Evolutionary conservation across 768 basidiomycete species (phyloP).

Genomic region (Kwoniella dendrophila): DNA sequence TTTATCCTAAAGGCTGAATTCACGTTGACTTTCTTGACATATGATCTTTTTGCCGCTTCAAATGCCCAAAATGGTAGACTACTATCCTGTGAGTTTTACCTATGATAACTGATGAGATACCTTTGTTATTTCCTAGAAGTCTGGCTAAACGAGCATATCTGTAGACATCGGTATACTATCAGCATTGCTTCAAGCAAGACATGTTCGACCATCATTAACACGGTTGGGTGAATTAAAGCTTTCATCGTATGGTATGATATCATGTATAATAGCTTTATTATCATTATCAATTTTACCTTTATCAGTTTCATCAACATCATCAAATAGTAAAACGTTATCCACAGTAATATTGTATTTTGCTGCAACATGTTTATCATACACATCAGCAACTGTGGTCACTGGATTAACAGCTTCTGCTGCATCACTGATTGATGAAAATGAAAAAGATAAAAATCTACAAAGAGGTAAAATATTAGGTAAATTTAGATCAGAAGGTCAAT

Average conservation of each 20-base stretch:
- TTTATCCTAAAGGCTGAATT: slow-evolving; percentile 73
- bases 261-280: slow-evolving; percentile 71
- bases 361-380: slow-evolving; percentile 85
- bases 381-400: slow-evolving; percentile 93
- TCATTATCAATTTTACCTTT: slow-evolving; percentile 73
- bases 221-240: slow-evolving; percentile 78
- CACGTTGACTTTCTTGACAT: slow-evolving; percentile 86
- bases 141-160: background rate
- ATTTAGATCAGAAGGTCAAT: slow-evolving; percentile 83
- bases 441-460: slow-evolving; percentile 62
- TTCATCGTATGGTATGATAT: slow-evolving; percentile 75
- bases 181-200: slow-evolving; percentile 87
- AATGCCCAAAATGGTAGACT: slow-evolving; percentile 54
- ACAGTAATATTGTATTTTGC: slow-evolving; percentile 60
- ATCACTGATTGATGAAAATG: slow-evolving; percentile 82
- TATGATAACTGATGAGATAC: background rate
- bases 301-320: slow-evolving; percentile 61
- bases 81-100: slow-evolving; percentile 46
- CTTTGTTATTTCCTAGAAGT: background rate
- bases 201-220: slow-evolving; percentile 78
- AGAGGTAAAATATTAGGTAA: slow-evolving; percentile 81
- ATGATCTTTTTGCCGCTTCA: slow-evolving; percentile 51
- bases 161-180: slow-evolving; percentile 84
- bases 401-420: slow-evolving; percentile 88
- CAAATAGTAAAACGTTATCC: slow-evolving; percentile 56